Evolutionary conservation across 2,329 filamentous ascomycete species (phyloP), one percentile per base, ranked within the genome.

Genomic region (Clarireedia monteithiana): DNA sequence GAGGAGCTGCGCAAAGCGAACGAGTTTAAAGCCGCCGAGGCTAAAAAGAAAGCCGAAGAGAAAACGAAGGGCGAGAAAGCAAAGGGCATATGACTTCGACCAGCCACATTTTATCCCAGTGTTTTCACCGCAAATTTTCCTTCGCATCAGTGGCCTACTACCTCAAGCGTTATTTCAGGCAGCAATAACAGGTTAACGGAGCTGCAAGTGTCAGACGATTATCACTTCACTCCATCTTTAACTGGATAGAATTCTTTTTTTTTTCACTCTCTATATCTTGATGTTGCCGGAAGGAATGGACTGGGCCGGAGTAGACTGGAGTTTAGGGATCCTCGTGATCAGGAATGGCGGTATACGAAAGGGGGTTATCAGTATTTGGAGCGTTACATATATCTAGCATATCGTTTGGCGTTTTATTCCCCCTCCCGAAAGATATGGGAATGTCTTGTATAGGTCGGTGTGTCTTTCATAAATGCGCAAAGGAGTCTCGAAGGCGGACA

Each of bases 1-100:
- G 60, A 61, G 46, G 46, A 57, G 38, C 54, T 52, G 48, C 49
- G 50, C 20, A 48, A 53, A 56, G 38, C 39, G 30, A 38, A 56
- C 7, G 54, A 56, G 26, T 40, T 44, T n/a, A 56, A 47, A 42
- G 54, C 40, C 24, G 49, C 42, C 40, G 54, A 59, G 45, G 26
- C 45, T 14, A 40, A 23, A 36, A 55, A 50, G 39, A 49, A 24
- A 39, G 38, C 50, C 6, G 48, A 48, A n/a, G 40, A 48, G 30
- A 58, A 50, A 24, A 52, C 40, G 48, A 48, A 52, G 34, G 24
- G n/a, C 5, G 48, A 52, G 38, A 24, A n/a, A 6, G 46, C 46
- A 40, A 39, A 30, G 6, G 5, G 14, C 7, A 24, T 44, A 12
- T 23, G 14, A 26, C 38, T 23, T 12, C 12, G 36, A 20, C 15